Base-by-base conservation (phyloP, 371 early-diverging fungal species). In the Chytridium lagenaria region DNA sequence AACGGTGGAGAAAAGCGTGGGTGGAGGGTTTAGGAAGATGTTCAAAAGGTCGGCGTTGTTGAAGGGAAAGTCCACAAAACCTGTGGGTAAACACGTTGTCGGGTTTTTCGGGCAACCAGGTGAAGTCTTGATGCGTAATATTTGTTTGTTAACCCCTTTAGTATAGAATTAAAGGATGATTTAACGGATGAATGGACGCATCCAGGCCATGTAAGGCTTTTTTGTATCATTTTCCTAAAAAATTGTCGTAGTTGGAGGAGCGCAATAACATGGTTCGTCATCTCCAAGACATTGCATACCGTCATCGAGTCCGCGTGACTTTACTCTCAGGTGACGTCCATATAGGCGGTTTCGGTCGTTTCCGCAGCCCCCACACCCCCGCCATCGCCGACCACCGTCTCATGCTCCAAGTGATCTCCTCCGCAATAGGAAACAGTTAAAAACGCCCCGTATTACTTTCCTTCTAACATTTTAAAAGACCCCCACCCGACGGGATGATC, bases 321-420 rank as follows among this genome's bases (percentile, higher is more conserved):
- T 91, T 94, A 73, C 77, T 94, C 15, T 89, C 90, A 1, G 95
- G 94, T 40, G 95, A 95, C 77, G 95, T 94, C 51, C 95, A 95
- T 75, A 92, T 92, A 71, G 86, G 89, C 63, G 94, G 91, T 16
- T 86, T 90, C 23, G 78, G 78, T 16, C 67, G 70, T n/a, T 69
- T 78, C 64, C 1, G 70, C 16, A 28, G 49, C 66, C 40, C 40
- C 5, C 51, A 36, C 1, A 50, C 7, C 12, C 28, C 68, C 31
- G 59, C 67, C 22, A 36, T 69, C 28, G 36, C 50, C 30, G 74
- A 73, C 36, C 73, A 33, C 26, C n/a, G 68, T 7, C 67, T 38
- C 52, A 77, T 77, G 73, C 66, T 30, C 16, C 74, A 74, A 50
- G 44, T 78, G n/a, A 65, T 73, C 50, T 76, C 77, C 15, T 38